Base-by-base conservation (phyloP, 805 yeast genomes). In the Cyberlindnera bimundalis region DNA sequence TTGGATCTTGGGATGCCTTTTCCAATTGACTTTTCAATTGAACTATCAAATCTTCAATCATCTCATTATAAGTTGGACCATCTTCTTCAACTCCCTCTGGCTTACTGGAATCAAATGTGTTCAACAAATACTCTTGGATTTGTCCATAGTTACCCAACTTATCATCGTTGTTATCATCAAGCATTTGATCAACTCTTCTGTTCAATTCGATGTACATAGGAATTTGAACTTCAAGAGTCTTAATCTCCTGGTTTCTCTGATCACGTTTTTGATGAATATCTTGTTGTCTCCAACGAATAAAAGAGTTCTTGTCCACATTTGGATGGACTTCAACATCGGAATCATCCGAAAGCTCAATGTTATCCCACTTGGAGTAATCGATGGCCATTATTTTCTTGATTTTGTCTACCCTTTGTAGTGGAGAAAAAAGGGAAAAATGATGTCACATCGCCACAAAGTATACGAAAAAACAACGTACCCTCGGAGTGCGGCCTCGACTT, bases 321-420 rank as follows among this genome's bases (percentile, higher is more conserved):
- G 98, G 99, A 60, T 93, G 99, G 13, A 91, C 98, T 58, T 93
- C 99, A 35, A 93, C 71, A 56, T 93, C 99, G 8, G 96, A 88
- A 63, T 93, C 99, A 61, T 93, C 99, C 16, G 96, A 87, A 29
- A 93, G 68, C 62, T 93, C 99, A 44, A 93, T 78, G 60, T 88
- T 87, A 64, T 93, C 99, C 98, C 99, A 93, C 61, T 91, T 93
- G 10, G 96, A 88, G 65, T 93, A 93, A 62, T 93, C 99, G 50
- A 93, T 80, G 24, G 86, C 80, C 95, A 85, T 86, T 19, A 19
- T 40, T 18, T 18, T 12, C 9, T 8, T 17, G 8, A 5, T 30
- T n/a, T 30, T 23, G 24, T 10, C 10, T 21, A 10, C 24, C n/a
- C n/a, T n/a, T 21, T 6, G 24, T 21, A 21, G 10, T 21, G 24